Conservation (phyloP, 2,329 filamentous ascomycete species). For the Dactylellina leptospora region DNA sequence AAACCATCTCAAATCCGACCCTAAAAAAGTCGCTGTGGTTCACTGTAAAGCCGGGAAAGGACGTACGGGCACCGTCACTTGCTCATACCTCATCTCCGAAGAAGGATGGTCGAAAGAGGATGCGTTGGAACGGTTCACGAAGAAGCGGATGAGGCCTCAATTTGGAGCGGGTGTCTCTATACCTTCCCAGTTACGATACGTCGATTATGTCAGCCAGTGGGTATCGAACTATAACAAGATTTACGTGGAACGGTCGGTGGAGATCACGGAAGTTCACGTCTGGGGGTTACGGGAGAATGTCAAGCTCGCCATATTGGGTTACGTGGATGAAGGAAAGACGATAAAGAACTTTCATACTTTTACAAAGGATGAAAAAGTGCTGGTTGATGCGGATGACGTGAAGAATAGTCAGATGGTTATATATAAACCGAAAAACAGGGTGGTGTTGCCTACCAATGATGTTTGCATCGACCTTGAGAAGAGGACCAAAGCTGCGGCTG, state of each 20-base stretch:
- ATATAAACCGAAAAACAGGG: slow-evolving; percentile 73
- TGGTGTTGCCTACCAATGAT: slow-evolving; percentile 81
- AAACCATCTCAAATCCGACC: slow-evolving; percentile 75
- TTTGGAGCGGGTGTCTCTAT: slow-evolving; percentile 93
- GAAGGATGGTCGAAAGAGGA: slow-evolving; percentile 74
- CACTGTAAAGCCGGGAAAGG: slow-evolving; percentile 99
- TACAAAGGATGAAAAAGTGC: slow-evolving; percentile 72
- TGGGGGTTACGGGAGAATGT: slow-evolving; percentile 90
- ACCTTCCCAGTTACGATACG: slow-evolving; percentile 86
- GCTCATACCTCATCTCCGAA: slow-evolving; percentile 88
- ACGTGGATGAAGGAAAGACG: slow-evolving; percentile 80
- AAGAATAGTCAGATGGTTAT: slow-evolving; percentile 71
- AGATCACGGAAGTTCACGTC: slow-evolving; percentile 86
- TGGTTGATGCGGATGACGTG: slow-evolving; percentile 67
- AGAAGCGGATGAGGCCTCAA: slow-evolving; percentile 84
- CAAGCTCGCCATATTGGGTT: slow-evolving; percentile 85
- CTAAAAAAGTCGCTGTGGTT: slow-evolving; percentile 79
- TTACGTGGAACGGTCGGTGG: slow-evolving; percentile 82
- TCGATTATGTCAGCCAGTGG: slow-evolving; percentile 78
- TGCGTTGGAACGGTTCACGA: slow-evolving; percentile 75
- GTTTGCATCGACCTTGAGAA: slow-evolving; percentile 90
- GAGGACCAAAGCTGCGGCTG: slow-evolving; percentile 79
- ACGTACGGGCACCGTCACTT: slow-evolving; percentile 84
- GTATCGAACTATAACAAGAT: slow-evolving; percentile 69
- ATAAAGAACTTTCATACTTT: slow-evolving; percentile 88